phyloP scores from a whole-genome alignment of 2,329 filamentous ascomycete genomes.

The Mollisia scopiformis region DNA sequence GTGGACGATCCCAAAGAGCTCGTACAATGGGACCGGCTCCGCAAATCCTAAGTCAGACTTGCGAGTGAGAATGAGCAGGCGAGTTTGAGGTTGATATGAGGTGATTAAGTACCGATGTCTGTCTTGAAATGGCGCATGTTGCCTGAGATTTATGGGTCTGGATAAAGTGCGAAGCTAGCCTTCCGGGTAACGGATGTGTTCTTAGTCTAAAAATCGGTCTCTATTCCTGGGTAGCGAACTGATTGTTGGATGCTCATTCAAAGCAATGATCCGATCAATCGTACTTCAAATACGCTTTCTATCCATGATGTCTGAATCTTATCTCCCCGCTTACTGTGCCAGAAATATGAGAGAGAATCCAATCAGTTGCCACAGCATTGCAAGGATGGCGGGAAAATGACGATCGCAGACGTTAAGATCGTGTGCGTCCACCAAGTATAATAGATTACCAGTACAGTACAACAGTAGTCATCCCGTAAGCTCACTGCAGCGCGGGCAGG shows the following conservation, averaged over 20 bases:
- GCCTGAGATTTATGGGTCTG: background rate
- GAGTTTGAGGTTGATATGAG: background rate
- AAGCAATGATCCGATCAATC: background rate
- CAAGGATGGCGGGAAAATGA: background rate
- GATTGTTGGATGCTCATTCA: too few relatives aligned
- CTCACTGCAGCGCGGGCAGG: too few relatives aligned
- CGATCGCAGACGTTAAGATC: background rate
- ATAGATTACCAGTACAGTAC: background rate
- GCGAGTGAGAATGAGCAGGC: constrained; percentile 10
- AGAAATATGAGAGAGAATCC: background rate
- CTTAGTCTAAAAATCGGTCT: too few relatives aligned
- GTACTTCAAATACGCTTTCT: background rate
- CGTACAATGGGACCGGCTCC: constrained; percentile 16
- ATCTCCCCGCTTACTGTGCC: background rate
- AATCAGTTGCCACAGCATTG: too few relatives aligned
- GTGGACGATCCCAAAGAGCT: constrained; percentile 12
- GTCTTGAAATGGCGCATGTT: background rate
- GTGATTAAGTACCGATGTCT: background rate
- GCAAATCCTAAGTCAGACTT: constrained; percentile 12
- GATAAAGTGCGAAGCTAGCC: background rate
- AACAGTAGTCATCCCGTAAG: too few relatives aligned
- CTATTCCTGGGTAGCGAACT: too few relatives aligned
- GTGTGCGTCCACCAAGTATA: background rate
- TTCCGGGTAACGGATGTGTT: too few relatives aligned
- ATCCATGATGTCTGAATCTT: background rate